These are phyloP conservation scores for Adansonia rubrostipa DNA, from an alignment of 441 rosid genomes.

Conservation along the genomic window DNA sequence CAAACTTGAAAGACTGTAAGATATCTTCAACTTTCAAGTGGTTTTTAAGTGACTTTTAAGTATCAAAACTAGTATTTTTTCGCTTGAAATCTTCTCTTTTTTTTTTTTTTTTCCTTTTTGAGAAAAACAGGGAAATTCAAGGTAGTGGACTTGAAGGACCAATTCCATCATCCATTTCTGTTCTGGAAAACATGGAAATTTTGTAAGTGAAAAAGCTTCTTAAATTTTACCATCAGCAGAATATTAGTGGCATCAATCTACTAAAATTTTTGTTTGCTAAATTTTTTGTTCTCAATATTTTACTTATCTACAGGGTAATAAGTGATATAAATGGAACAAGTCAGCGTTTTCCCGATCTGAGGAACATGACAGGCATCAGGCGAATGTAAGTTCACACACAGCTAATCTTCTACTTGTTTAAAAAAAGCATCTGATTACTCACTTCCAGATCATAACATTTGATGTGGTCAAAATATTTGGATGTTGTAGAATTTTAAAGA, in stretches of 20 bases:
- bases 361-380: conserved; percentile 29
- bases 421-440: not conserved
- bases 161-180: conserved; percentile 44
- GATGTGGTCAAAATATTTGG: not conserved
- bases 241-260: not conserved
- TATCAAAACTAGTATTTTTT: not conserved
- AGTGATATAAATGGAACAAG: conserved; percentile 48
- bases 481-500: conserved; percentile 43
- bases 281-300: not conserved
- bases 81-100: not conserved
- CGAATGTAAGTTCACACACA: conserved; percentile 30
- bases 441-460: conserved; percentile 2
- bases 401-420: not conserved
- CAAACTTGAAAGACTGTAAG: conserved; percentile 56
- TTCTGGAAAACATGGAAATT: conserved; percentile 33
- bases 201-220: conserved; percentile 45
- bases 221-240: not conserved
- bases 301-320: conserved; percentile 51
- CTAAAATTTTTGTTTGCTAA: not conserved
- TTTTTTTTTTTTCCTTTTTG: not conserved
- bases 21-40: conserved; percentile 30
- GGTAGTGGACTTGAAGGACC: conserved; percentile 56
- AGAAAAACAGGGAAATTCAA: conserved; percentile 43
- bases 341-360: conserved; percentile 50
- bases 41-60: conserved; percentile 36